Conservation (phyloP, 495 filamentous ascomycete species). For the Stereocaulon alpinum region DNA sequence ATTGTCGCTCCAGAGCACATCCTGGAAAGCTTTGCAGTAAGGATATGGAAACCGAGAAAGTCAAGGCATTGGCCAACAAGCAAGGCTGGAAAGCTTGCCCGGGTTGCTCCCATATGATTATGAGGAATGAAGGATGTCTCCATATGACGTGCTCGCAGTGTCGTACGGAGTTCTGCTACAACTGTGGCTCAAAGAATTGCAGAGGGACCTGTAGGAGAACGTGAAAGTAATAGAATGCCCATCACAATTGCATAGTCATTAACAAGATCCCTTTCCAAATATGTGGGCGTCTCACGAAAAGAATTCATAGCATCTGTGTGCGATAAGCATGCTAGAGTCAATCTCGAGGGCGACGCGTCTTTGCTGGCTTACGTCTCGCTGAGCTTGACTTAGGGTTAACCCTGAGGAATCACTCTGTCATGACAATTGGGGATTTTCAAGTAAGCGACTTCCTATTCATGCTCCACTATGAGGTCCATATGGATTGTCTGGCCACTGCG, state of each 20-base stretch:
- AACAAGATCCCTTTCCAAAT: neutral
- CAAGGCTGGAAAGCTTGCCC: constrained; percentile 25
- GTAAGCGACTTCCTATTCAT: too few species aligned
- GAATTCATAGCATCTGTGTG: neutral
- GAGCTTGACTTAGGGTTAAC: too few species aligned
- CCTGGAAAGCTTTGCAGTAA: constrained; percentile 17
- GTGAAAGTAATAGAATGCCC: neutral
- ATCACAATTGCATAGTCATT: neutral
- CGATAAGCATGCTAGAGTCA: neutral
- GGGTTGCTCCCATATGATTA: constrained; percentile 26
- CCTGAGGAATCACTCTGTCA: too few species aligned
- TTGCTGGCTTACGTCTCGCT: neutral
- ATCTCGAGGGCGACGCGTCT: neutral
- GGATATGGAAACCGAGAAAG: constrained; percentile 19
- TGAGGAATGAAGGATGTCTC: constrained; percentile 39
- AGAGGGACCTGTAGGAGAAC: neutral
- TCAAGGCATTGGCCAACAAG: constrained; percentile 19
- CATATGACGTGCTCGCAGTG: constrained; percentile 45
- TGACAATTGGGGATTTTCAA: too few species aligned
- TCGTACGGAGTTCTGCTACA: constrained; percentile 42
- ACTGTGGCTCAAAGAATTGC: constrained; percentile 24
- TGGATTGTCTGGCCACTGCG: too few species aligned
- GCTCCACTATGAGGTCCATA: too few species aligned
- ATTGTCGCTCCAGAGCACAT: constrained; percentile 8
- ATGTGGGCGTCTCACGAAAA: neutral